Percentiles rank a stretch among this genome's conserved stretches.
Evolutionary conservation across 768 basidiomycete species (phyloP).

Genomic region (Macrolepiota fuliginosa): DNA sequence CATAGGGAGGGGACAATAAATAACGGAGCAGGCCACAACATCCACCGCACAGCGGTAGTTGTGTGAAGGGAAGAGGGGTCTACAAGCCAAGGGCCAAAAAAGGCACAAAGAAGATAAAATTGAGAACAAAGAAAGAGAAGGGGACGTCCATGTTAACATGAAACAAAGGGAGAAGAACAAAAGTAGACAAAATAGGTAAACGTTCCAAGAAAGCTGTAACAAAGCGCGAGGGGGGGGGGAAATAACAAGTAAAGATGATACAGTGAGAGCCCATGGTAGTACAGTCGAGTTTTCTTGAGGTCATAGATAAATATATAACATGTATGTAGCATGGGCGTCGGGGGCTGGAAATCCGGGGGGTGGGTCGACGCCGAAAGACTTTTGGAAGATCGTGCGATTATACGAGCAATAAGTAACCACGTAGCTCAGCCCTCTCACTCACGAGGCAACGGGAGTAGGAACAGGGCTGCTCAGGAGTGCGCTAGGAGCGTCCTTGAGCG

Average conservation of each 20-base stretch:
- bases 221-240: background rate
- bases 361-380: constrained; percentile 1
- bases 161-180: background rate
- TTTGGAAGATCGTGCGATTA: background rate
- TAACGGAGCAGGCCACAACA: constrained; percentile 1
- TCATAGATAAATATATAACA: constrained; percentile 14
- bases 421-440: background rate
- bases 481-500: constrained; percentile 11
- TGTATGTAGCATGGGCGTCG: constrained; percentile 11
- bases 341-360: background rate
- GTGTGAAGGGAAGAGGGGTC: background rate
- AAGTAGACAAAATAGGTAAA: constrained; percentile 5
- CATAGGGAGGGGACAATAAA: constrained; percentile 6
- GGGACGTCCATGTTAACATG: background rate
- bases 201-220: constrained; percentile 8
- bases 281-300: constrained; percentile 14
- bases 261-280: constrained; percentile 13
- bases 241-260: constrained; percentile 6
- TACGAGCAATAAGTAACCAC: constrained; percentile 6
- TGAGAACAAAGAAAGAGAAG: background rate
- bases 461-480: constrained; percentile 17
- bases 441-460: constrained; percentile 20
- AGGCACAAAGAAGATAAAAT: constrained; percentile 4
- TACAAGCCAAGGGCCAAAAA: constrained; percentile 3
- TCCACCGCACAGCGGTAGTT: constrained; percentile 11